Evolutionary conservation across 805 yeast genomes (phyloP).

Genomic region (Hanseniaspora guilliermondii): DNA sequence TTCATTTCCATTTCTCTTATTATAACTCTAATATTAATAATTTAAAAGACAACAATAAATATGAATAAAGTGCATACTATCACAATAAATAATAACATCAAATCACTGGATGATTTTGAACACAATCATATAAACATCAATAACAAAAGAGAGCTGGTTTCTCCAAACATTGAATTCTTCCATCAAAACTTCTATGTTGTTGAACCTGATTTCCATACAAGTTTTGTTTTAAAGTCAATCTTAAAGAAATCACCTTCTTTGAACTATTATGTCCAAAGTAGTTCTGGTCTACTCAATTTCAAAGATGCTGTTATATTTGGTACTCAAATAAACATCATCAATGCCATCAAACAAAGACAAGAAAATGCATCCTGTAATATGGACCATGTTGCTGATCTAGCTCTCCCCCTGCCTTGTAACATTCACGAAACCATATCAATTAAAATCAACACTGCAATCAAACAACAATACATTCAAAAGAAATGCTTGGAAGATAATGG

Average conservation of each 20-base stretch:
- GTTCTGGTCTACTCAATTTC: background rate
- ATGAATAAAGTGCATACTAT: background rate
- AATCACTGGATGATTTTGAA: background rate
- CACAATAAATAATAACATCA: background rate
- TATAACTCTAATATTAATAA: no score
- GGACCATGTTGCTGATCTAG: background rate
- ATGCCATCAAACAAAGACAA: conserved; percentile 7
- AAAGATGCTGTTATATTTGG: conserved; percentile 13
- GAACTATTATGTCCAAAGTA: conserved; percentile 8
- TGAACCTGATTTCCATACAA: background rate
- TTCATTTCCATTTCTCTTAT: background rate
- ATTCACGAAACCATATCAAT: conserved; percentile 12
- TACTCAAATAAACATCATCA: conserved; percentile 13
- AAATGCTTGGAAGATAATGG: conserved; percentile 13
- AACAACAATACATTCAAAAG: conserved; percentile 8
- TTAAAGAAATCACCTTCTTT: background rate
- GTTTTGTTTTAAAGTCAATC: background rate
- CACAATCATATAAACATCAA: background rate
- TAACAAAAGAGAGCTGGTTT: conserved; percentile 4
- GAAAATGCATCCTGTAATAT: background rate
- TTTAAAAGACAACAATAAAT: background rate
- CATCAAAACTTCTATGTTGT: background rate
- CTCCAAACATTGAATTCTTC: conserved; percentile 1
- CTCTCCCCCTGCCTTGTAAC: conserved; percentile 11
- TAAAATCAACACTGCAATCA: conserved; percentile 12